A percentile compares a stretch with the other conserved stretches of the same genome.
Conservation (phyloP, 106 monocot genomes). For the Acanthochlamys bracteata region DNA sequence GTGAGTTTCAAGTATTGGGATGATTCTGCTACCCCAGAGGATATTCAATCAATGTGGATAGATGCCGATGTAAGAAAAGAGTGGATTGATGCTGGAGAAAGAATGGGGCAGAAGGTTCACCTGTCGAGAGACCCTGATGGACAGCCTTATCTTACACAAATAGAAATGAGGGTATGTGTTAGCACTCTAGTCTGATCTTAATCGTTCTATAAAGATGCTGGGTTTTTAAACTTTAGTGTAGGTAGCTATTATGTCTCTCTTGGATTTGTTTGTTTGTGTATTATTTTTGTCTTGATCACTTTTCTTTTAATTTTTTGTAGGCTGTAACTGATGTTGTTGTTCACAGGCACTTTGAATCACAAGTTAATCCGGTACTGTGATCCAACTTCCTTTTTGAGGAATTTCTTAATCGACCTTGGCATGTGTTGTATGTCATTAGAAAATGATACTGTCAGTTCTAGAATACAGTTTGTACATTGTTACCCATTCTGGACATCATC, state of each 20-base stretch:
- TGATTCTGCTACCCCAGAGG: slow-evolving; percentile 73
- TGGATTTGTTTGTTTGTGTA: no score
- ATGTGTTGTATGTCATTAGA: no score
- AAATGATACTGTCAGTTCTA: no score
- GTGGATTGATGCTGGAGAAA: slow-evolving; percentile 84
- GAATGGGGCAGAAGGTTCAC: slow-evolving; percentile 53
- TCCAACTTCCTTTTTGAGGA: not conserved
- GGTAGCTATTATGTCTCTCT: no score
- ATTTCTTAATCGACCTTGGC: not conserved
- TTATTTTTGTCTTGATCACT: no score
- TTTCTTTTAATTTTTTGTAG: slow-evolving; percentile 30
- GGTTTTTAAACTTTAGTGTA: no score
- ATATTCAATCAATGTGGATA: slow-evolving; percentile 72
- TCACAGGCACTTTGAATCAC: slow-evolving; percentile 68
- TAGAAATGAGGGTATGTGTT: slow-evolving; percentile 73
- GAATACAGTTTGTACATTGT: no score
- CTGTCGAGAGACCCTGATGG: slow-evolving; percentile 96
- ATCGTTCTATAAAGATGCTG: no score
- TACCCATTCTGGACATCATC: no score
- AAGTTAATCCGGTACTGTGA: slow-evolving; percentile 67
- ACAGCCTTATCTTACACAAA: slow-evolving; percentile 72
- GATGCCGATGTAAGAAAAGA: slow-evolving; percentile 70
- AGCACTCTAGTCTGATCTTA: no score
- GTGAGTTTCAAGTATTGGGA: slow-evolving; percentile 87
- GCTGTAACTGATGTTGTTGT: slow-evolving; percentile 64